Conservation (phyloP, 495 filamentous ascomycete species). For the Talaromyces proteolyticus region DNA sequence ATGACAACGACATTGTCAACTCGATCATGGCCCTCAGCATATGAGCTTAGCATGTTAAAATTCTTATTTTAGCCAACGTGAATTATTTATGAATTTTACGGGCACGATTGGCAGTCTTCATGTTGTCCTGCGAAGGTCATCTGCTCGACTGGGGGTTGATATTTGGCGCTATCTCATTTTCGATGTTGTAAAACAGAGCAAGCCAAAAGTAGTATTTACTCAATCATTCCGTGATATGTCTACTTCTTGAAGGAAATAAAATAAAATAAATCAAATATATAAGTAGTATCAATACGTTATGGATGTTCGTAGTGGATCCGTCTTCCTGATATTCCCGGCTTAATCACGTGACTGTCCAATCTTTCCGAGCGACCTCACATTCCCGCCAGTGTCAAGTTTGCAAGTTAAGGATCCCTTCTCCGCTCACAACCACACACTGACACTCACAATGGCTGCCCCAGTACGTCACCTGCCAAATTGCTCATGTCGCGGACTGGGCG, state of each 20-base stretch:
- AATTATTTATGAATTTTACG: not conserved
- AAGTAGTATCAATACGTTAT: not conserved
- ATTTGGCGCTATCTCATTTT: not conserved
- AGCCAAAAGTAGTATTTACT: not conserved
- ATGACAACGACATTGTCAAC: slow-evolving; percentile 99
- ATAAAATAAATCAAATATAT: not conserved
- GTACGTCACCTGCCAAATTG: slow-evolving; percentile 54
- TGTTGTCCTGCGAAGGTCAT: too few relatives aligned
- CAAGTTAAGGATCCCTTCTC: slow-evolving; percentile 34
- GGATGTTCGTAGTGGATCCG: not conserved
- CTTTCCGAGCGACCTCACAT: slow-evolving; percentile 36
- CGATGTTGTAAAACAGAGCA: not conserved
- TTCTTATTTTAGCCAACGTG: not conserved
- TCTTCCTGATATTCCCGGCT: not conserved
- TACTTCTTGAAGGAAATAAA: too few relatives aligned
- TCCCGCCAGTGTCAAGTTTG: slow-evolving; percentile 18
- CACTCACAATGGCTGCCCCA: slow-evolving; percentile 73
- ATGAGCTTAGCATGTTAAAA: slow-evolving; percentile 41
- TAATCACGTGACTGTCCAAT: slow-evolving; percentile 32
- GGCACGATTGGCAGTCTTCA: not conserved
- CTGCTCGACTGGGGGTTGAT: too few relatives aligned
- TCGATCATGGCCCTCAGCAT: slow-evolving; percentile 99
- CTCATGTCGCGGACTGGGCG: slow-evolving; percentile 3
- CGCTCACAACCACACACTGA: slow-evolving; percentile 40
- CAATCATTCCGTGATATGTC: too few relatives aligned